phyloP scores from a whole-genome alignment of 2,329 filamentous ascomycete species.

The Byssochlamys sp. region DNA sequence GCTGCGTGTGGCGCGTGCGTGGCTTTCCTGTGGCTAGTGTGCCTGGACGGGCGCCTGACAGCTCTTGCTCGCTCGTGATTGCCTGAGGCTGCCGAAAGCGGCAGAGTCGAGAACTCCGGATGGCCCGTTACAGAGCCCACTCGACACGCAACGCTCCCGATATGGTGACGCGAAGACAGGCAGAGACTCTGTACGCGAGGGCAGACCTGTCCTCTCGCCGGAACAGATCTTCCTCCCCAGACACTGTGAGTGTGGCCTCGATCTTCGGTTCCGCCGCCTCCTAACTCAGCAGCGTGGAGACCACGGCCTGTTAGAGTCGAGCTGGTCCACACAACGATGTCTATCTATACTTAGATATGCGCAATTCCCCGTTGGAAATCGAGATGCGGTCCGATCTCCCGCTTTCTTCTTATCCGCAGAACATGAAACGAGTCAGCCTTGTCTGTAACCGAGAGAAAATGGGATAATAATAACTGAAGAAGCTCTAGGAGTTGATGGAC shows the following conservation, averaged over 20 bases:
- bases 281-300: background rate
- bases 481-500: background rate
- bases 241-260: background rate
- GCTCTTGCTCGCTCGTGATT: background rate
- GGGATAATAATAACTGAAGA: background rate
- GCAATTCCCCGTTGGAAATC: background rate
- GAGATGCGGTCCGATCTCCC: background rate
- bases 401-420: no score
- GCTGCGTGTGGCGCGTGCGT: background rate
- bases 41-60: background rate
- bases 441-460: background rate
- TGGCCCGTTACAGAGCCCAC: background rate
- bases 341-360: background rate
- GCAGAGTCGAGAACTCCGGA: background rate
- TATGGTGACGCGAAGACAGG: background rate
- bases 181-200: background rate
- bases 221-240: background rate
- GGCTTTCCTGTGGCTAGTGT: background rate
- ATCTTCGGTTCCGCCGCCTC: background rate
- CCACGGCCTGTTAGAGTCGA: background rate
- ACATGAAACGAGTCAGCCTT: background rate
- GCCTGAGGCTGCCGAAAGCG: background rate
- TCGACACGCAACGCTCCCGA: background rate
- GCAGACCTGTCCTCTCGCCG: background rate
- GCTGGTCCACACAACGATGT: background rate